Evolutionary conservation across 106 monocot species (phyloP).

Genomic region (Acanthochlamys bracteata): DNA sequence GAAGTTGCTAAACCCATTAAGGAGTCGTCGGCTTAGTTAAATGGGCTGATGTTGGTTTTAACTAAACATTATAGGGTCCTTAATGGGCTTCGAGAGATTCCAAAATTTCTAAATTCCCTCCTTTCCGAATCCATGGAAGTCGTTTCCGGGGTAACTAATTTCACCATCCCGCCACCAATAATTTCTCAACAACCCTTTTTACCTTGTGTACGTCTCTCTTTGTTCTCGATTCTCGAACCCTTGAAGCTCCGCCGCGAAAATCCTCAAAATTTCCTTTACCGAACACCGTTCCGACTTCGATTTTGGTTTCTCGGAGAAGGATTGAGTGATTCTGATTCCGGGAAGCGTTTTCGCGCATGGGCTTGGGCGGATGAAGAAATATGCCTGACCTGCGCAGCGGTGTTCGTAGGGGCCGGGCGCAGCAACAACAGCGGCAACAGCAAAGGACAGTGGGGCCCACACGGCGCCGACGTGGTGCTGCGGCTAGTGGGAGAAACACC

Average conservation of each 20-base stretch:
- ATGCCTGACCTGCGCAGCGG: slow-evolving; percentile 73
- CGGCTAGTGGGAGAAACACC: slow-evolving; percentile 6
- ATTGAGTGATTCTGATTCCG: neutral
- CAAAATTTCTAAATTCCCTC: no score
- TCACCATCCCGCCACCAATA: no score
- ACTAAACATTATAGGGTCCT: no score
- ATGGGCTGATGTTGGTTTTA: no score
- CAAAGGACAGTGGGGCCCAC: slow-evolving; percentile 1
- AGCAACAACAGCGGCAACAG: slow-evolving; percentile 17
- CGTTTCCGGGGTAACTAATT: no score
- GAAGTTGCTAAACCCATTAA: no score
- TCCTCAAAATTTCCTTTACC: neutral
- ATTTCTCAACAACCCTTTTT: no score
- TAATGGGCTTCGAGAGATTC: no score
- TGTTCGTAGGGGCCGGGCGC: slow-evolving; percentile 49
- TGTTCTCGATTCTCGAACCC: neutral
- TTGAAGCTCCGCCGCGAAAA: neutral
- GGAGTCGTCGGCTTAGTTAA: no score
- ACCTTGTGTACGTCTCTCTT: no score
- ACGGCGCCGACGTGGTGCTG: slow-evolving; percentile 8
- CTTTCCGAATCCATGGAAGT: no score
- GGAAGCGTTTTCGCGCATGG: neutral
- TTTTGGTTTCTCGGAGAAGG: neutral
- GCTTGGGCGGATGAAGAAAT: slow-evolving; percentile 51
- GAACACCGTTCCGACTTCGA: neutral